These are phyloP conservation scores for Antitrichia curtipendula DNA, from an alignment of 225 moss, liverwort and hornwort genomes.

Conservation along the genomic window DNA sequence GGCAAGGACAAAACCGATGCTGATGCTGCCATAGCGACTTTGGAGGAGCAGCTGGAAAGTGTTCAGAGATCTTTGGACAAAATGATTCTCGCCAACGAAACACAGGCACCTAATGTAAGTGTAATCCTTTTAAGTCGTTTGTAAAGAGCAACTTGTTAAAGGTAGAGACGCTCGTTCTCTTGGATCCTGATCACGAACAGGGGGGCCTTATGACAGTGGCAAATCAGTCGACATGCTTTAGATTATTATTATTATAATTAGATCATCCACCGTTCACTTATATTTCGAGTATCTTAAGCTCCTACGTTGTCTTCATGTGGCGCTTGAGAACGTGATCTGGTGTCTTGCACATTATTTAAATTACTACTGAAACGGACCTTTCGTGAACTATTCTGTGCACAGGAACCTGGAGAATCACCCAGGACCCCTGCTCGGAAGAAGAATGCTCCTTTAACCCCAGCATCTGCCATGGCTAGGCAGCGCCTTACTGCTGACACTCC, in stretches of 20 bases:
- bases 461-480: conserved; percentile 58
- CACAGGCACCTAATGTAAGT: conserved; percentile 28
- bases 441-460: conserved; percentile 34
- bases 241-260: not conserved
- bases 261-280: too few species aligned
- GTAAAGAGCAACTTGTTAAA: not conserved
- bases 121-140: not conserved
- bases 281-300: not conserved
- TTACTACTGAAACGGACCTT: not conserved
- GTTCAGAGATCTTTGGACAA: conserved; percentile 94
- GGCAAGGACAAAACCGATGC: conserved; percentile 73
- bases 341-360: not conserved
- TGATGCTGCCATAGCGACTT: conserved; percentile 83
- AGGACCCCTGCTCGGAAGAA: conserved; percentile 52
- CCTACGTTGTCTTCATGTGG: not conserved
- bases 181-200: not conserved
- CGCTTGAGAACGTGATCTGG: not conserved
- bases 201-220: not conserved
- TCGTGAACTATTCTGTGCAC: not conserved
- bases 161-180: not conserved
- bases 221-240: not conserved
- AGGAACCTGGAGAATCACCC: conserved; percentile 40
- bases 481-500: conserved; percentile 65
- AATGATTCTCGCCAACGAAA: conserved; percentile 59
- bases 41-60: conserved; percentile 96